A percentile compares a stretch with the other conserved stretches of the same genome.
Conservation (phyloP, 306 rosid genomes). For the Benincasa hispida region DNA sequence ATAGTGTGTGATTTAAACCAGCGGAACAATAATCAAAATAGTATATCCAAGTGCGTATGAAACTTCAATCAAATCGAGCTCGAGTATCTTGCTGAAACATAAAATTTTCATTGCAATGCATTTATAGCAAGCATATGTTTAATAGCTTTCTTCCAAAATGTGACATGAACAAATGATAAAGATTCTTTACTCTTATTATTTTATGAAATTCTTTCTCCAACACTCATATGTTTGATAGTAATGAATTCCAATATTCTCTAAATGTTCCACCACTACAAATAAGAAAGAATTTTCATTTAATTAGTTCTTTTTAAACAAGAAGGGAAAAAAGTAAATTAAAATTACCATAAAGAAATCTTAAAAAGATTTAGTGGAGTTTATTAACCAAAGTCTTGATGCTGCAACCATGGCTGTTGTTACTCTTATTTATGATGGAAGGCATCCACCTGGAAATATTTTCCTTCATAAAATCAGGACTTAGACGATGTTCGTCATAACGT, state of each 20-base stretch:
- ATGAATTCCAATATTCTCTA: conserved; percentile 68
- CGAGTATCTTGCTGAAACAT: conserved; percentile 38
- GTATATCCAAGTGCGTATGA: conserved; percentile 78
- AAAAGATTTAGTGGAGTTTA: no score
- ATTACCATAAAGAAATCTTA: not conserved
- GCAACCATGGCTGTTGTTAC: conserved; percentile 60
- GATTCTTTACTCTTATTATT: conserved; percentile 25
- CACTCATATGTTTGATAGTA: conserved; percentile 58
- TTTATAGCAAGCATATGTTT: no score
- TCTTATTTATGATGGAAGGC: conserved; percentile 66
- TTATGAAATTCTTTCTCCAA: conserved; percentile 71
- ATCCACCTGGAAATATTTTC: conserved; percentile 84
- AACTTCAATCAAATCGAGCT: conserved; percentile 54
- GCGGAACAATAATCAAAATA: conserved; percentile 73
- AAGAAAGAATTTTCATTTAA: no score
- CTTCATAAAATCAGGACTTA: conserved; percentile 71
- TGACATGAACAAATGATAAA: not conserved
- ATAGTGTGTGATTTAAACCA: conserved; percentile 69
- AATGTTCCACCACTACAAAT: conserved; percentile 28
- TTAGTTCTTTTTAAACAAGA: no score
- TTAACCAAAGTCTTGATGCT: conserved; percentile 53
- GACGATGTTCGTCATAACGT: conserved; percentile 51
- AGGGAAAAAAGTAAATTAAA: no score
- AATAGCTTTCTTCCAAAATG: no score
- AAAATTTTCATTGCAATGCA: no score